Conservation (phyloP, 225 moss, liverwort and hornwort species). For the Rhytidiadelphus loreus region DNA sequence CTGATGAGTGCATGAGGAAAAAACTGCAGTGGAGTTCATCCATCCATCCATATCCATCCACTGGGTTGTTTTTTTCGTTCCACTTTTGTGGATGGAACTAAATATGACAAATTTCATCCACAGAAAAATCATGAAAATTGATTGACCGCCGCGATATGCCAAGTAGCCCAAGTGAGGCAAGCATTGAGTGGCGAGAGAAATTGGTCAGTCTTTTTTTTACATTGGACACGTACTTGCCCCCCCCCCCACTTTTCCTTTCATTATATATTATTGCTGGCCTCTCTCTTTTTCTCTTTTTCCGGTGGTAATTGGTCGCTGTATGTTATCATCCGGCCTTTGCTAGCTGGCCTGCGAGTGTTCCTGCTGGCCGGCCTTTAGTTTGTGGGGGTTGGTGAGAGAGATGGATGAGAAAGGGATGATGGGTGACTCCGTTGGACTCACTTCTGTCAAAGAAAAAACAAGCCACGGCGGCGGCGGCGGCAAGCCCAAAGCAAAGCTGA, state of each 20-base stretch:
- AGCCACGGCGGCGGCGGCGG: too few species aligned
- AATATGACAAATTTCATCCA: too few species aligned
- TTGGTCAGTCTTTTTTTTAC: neutral
- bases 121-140: neutral
- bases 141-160: neutral
- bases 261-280: neutral
- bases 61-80: neutral
- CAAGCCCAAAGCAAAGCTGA: neutral
- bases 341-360: neutral
- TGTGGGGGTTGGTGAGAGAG: neutral
- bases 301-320: neutral
- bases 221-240: too few species aligned
- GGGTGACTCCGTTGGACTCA: neutral
- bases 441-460: neutral
- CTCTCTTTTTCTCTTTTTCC: neutral
- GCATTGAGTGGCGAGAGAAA: neutral
- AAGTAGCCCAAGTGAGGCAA: too few species aligned
- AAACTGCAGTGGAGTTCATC: too few species aligned
- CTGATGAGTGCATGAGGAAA: too few species aligned
- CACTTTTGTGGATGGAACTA: fast-evolving
- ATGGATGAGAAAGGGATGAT: neutral
- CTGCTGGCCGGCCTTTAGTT: neutral
- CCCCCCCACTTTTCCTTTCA: too few species aligned
- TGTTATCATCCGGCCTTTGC: neutral
- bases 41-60: too few species aligned